Conservation (phyloP, 345 rosid species). For the Heritiera fomes region DNA sequence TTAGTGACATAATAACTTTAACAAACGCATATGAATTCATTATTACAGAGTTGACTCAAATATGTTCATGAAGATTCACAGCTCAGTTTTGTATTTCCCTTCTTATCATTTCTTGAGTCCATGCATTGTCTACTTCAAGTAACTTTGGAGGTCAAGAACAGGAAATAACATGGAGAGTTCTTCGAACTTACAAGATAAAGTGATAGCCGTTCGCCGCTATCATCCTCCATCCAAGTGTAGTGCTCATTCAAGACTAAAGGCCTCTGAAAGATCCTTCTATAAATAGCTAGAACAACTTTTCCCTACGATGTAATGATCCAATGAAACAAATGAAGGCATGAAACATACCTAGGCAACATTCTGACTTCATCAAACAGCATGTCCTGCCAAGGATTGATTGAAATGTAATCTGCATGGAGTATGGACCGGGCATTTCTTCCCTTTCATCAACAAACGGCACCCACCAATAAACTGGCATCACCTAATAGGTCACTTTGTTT, state of each 20-base stretch:
- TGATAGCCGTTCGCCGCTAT: background rate
- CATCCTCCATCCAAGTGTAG: background rate
- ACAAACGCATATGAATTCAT: background rate
- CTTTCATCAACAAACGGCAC: background rate
- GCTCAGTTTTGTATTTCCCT: background rate
- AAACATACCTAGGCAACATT: slow-evolving; percentile 3
- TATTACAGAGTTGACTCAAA: background rate
- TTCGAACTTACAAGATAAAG: slow-evolving; percentile 7
- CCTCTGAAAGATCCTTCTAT: background rate
- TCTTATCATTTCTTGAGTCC: background rate
- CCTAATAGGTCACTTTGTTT: background rate
- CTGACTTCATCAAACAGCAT: background rate
- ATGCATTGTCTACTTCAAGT: background rate
- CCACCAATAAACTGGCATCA: background rate
- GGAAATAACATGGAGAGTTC: background rate
- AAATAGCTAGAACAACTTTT: background rate
- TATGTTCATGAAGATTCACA: background rate
- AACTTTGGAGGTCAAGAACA: background rate
- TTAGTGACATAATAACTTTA: background rate
- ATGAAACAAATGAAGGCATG: background rate
- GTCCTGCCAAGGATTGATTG: background rate
- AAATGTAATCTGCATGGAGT: background rate
- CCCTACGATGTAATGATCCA: background rate
- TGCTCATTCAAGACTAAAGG: background rate
- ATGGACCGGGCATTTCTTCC: background rate